Base-by-base conservation (phyloP, 139 green algal species). In the Chlamydomonas incerta region DNA sequence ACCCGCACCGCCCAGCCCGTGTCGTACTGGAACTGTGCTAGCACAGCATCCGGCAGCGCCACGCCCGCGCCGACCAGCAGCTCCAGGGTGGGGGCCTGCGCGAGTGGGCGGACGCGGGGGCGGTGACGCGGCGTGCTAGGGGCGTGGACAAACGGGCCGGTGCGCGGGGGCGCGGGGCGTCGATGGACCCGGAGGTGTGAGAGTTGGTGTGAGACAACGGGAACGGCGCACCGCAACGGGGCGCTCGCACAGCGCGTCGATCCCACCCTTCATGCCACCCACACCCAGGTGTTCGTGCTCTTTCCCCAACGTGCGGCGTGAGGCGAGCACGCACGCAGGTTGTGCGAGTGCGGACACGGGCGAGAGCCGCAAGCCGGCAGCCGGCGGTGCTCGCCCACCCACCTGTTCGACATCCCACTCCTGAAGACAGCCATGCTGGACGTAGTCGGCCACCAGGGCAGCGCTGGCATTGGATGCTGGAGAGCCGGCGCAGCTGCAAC, bases 1-100 rank as follows among this genome's bases (percentile, higher is more conserved):
- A 76, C 47, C 0, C 50, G 79, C 33, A 85, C 79, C 11, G 47
- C 23, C 79, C 79, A 74, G 24, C 79, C 79, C 8, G 79, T 69
- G 20, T 75, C 66, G 0, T 9, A 8, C 17, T 55, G 4, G 50
- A 85, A 85, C 1, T 31, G 65, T 10, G 17, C 9, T 47, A 85
- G 28, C 47, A 75, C 35, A 34, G 9, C 47, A 10, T 1, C 33
- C 13, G 79, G 79, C 79, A 85, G 47, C n/a, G 35, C 18, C 2
- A 52, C 11, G 8, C 37, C 46, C 17, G 79, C 8, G 21, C 47
- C 68, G 24, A 75, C 47, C 17, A 85, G 79, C 3, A 85, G 21
- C 35, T 85, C 31, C 66, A 85, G 46, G 3, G 21, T 55, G 0
- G 47, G 50, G 5, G 20, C 50, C 72, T 79, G 47, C 17, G 62